Base-by-base conservation (phyloP, 768 basidiomycete species). In the Lactifluus echinatus region DNA sequence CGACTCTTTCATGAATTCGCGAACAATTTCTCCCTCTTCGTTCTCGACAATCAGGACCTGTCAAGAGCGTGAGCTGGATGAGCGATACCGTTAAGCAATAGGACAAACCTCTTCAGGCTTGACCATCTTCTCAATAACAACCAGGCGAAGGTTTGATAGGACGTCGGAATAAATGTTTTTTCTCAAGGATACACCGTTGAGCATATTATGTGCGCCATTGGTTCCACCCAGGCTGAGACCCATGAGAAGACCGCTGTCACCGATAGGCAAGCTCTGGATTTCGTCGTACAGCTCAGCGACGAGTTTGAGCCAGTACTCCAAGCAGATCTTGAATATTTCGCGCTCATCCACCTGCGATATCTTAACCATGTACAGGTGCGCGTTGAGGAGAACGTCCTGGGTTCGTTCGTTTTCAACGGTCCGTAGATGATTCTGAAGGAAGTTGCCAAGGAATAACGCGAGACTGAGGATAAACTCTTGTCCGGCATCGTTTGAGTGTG, bases 81-180 rank as follows among this genome's bases (percentile, higher is more conserved):
- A 53, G 29, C 61, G 56, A 63, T 55, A 26, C 37, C 28, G 33
- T 37, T 40, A 33, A 23, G 26, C n/a, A 34, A 53, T 14, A 23
- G 29, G 11, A 10, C 79, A 39, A 59, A 93, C 95, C 81, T 99
- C 96, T 71, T 99, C 96, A 4, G 96, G 96, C 70, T 98, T 99
- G 63, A 97, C 96, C 96, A 99, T 99, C 66, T 91, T 82, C 73
- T 97, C 95, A 64, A 98, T 95, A 66, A 99, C 93, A 44, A 98
- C 95, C 58, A 97, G 72, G 43, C 96, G 81, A 65, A 99, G 70
- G 69, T 99, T 96, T 29, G 89, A 93, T 52, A 99, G 75, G 11
- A 99, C 93, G 63, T 98, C 94, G 59, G 85, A 85, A 68, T 98
- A 99, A 59, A 96, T 89, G 69, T 92, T 92, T 79, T 97, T 94